Evolutionary conservation across 1,139 yeast species (phyloP).

Genomic region (Kodamaea sp.): DNA sequence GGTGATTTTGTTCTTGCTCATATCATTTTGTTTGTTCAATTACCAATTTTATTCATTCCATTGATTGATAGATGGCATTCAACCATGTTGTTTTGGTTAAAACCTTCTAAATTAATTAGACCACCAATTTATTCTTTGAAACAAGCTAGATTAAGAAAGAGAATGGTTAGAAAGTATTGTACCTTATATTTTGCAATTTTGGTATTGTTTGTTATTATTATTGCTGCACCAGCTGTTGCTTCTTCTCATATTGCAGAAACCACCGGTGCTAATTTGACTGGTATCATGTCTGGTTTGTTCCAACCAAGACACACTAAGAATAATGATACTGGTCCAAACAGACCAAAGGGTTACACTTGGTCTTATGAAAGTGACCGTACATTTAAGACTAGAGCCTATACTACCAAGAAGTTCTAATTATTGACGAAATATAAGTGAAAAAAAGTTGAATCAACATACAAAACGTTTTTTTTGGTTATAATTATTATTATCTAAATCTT

Average conservation of each 20-base stretch:
- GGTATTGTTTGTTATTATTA: slow-evolving; percentile 65
- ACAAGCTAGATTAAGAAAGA: slow-evolving; percentile 95
- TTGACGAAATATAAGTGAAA: too few relatives aligned
- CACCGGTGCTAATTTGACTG: slow-evolving; percentile 20
- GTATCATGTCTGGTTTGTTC: slow-evolving; percentile 67
- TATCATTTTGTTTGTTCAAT: slow-evolving; percentile 77
- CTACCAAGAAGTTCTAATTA: slow-evolving; percentile 53
- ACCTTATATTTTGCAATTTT: slow-evolving; percentile 72
- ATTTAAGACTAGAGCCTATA: slow-evolving; percentile 50
- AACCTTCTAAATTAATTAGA: slow-evolving; percentile 96
- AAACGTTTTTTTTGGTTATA: too few relatives aligned
- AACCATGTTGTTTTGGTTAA: slow-evolving; percentile 97
- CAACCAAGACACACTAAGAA: slow-evolving; percentile 82
- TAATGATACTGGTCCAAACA: slow-evolving; percentile 74
- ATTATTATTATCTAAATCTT: too few relatives aligned
- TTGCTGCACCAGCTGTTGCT: slow-evolving; percentile 91
- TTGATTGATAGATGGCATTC: slow-evolving; percentile 97
- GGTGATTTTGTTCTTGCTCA: slow-evolving; percentile 96
- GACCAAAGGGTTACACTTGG: slow-evolving; percentile 47
- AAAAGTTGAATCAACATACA: too few relatives aligned
- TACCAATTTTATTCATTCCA: slow-evolving; percentile 84
- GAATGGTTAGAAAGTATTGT: slow-evolving; percentile 96
- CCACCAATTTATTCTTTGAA: slow-evolving; percentile 98
- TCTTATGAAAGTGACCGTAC: slow-evolving; percentile 55
- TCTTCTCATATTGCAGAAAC: slow-evolving; percentile 35